phyloP scores from a whole-genome alignment of 2,329 filamentous ascomycete species.

The Nothopassalora personata region DNA sequence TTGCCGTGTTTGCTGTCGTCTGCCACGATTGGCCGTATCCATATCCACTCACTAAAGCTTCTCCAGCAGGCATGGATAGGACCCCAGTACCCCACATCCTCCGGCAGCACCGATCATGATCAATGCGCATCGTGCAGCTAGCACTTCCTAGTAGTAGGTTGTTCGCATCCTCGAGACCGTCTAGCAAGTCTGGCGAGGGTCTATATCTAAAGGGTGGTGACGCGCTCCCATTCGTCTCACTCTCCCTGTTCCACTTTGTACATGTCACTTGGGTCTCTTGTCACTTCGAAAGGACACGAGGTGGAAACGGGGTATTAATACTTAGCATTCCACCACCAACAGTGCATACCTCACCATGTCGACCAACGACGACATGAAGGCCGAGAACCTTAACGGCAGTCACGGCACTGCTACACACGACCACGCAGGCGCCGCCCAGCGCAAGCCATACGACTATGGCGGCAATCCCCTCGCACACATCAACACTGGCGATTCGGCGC shows the following conservation, averaged over 20 bases:
- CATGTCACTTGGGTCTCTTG: background rate
- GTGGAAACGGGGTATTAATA: background rate
- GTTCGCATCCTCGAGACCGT: constrained; percentile 5
- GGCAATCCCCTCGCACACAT: constrained; percentile 49
- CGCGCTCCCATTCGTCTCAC: constrained; percentile 2
- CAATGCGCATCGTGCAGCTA: constrained; percentile 8
- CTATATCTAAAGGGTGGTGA: constrained; percentile 3
- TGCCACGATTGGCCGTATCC: constrained; percentile 17
- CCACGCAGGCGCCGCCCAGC: constrained; percentile 33
- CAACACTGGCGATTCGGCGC: constrained; percentile 45
- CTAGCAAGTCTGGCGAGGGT: constrained; percentile 3
- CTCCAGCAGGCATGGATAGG: background rate
- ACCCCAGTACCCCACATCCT: constrained; percentile 8
- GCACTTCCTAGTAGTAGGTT: background rate
- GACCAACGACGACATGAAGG: constrained; percentile 33
- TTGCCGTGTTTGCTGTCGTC: constrained; percentile 11
- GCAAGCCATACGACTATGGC: constrained; percentile 46
- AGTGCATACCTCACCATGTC: constrained; percentile 33
- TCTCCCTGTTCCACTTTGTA: constrained; percentile 6
- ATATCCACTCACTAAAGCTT: constrained; percentile 1
- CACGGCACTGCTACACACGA: constrained; percentile 33
- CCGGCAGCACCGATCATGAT: background rate
- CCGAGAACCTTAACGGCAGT: constrained; percentile 24
- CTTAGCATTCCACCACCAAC: background rate
- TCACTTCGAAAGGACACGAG: background rate